phyloP scores from a whole-genome alignment of 2,329 filamentous ascomycete species.

The Fusarium musae region DNA sequence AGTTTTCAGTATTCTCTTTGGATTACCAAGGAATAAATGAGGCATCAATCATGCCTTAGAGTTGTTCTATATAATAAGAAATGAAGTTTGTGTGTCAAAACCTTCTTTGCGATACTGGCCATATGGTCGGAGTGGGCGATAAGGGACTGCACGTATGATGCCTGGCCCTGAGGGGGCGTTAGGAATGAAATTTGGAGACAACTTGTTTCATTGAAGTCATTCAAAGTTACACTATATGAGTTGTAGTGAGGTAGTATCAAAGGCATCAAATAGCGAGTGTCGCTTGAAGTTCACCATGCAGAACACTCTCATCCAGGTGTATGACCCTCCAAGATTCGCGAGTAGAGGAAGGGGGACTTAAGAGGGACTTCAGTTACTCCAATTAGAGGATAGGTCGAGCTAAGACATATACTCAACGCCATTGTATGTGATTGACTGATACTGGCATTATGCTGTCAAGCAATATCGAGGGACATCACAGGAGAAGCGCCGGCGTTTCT shows the following conservation, averaged over 20 bases:
- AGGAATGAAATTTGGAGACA: too few species aligned
- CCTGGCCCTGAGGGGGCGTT: background rate
- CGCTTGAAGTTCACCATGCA: background rate
- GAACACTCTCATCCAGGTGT: background rate
- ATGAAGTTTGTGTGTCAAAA: too few species aligned
- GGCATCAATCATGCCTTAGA: background rate
- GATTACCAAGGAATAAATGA: background rate
- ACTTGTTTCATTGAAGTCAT: too few species aligned
- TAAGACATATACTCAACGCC: background rate
- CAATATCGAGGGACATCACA: background rate
- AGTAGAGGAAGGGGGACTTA: background rate
- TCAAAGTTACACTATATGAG: too few species aligned
- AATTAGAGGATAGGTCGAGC: background rate
- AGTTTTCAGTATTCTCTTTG: background rate
- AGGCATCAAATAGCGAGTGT: background rate
- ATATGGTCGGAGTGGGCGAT: background rate
- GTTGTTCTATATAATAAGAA: background rate
- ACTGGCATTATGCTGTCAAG: background rate
- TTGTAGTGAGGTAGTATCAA: background rate
- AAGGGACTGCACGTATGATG: background rate
- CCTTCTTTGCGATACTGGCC: background rate
- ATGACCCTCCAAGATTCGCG: background rate
- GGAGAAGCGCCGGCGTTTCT: background rate
- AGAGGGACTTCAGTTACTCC: too few species aligned
- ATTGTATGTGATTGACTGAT: too few species aligned